Base-by-base conservation (phyloP, 2,329 filamentous ascomycete genomes). In the Phialemonium atrogriseum region DNA sequence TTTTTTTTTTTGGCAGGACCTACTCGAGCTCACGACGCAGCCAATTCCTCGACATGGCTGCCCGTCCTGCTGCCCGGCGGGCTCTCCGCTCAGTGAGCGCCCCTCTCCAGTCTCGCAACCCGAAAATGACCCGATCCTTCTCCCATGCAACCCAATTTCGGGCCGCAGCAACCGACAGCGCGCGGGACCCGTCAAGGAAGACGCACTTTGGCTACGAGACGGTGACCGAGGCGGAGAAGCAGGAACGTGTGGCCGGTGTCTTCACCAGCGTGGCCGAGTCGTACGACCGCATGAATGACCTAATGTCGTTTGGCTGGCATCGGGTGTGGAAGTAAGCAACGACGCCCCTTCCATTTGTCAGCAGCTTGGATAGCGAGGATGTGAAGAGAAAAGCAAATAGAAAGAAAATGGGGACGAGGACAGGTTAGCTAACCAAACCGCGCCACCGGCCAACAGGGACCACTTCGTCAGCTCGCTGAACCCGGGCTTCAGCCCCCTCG, bases 261-360 rank as follows among this genome's bases (percentile, higher is more conserved):
- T 98, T 98, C 65, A 89, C 85, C 58, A 95, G 83, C 44, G 91
- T 98, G 24, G 91, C 91, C 45, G 79, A 84, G 41, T 86, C 83
- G 12, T 98, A 98, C 62, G 91, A 98, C 59, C 82, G 80, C 40
- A 98, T 98, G 91, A 98, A 98, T 64, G 91, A 98, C 58, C 73
- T 96, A 45, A 98, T 98, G 91, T 96, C 91, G 7, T 75, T 98
- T 28, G 91, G 91, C 34, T 88, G 94, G 62, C 91, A 98, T 59
- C 83, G 91, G 25, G 66, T 98, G 22, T 98, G 91, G 91, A 98
- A 81, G 74, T 74, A 46, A 57, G 27, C 24, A 12, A 10, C 19
- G 22, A 24, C 15, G 24, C 12, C 23, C n/a, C 23, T n/a, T n/a
- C n/a, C n/a, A n/a, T n/a, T n/a, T n/a, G n/a, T n/a, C n/a, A n/a